Conservation (phyloP, 2,329 filamentous ascomycete genomes). For the Fusarium verticillioides region DNA sequence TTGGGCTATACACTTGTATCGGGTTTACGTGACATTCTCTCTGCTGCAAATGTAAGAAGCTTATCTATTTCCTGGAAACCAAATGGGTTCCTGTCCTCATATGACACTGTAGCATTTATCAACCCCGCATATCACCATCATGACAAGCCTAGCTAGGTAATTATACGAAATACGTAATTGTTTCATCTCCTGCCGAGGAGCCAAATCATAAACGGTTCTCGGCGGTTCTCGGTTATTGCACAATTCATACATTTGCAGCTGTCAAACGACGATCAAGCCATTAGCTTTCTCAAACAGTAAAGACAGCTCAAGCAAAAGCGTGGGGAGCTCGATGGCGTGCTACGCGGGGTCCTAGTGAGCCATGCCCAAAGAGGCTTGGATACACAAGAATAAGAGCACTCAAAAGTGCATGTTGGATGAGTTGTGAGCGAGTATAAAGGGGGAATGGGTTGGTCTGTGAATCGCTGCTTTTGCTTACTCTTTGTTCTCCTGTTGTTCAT, state of each 20-base stretch:
- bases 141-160: not conserved
- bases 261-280: slow-evolving; percentile 20
- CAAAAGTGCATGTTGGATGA: not conserved
- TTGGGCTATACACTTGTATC: not conserved
- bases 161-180: slow-evolving; percentile 1
- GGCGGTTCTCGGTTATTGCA: slow-evolving; percentile 31
- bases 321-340: slow-evolving; percentile 41
- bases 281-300: not conserved
- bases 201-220: slow-evolving; percentile 10
- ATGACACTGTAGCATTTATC: not conserved
- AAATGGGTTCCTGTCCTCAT: not conserved
- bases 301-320: slow-evolving; percentile 20
- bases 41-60: not conserved
- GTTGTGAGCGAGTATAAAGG: slow-evolving; percentile 40
- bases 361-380: slow-evolving; percentile 37
- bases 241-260: slow-evolving; percentile 4
- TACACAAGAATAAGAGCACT: slow-evolving; percentile 13
- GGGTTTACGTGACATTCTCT: not conserved
- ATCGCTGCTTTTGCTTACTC: not conserved
- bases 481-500: not conserved
- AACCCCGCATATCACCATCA: slow-evolving; percentile 18
- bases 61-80: not conserved
- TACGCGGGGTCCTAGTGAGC: slow-evolving; percentile 24
- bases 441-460: slow-evolving; percentile 21
- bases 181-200: not conserved